These are phyloP conservation scores for Pugionium cornutum DNA, from an alignment of 345 rosid species.

Conservation along the genomic window DNA sequence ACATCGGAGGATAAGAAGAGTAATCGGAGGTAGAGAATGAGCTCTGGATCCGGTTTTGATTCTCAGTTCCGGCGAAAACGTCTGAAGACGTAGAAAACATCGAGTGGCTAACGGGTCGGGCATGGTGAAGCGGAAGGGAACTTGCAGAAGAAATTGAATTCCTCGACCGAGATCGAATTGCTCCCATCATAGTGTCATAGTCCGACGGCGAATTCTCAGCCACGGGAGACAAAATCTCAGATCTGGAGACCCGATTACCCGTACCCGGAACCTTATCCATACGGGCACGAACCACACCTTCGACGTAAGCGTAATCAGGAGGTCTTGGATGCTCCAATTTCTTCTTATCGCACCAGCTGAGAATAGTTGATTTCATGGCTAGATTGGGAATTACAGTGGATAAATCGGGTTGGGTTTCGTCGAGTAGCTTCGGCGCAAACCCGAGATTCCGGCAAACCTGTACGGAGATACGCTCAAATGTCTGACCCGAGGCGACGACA, in stretches of 20 bases:
- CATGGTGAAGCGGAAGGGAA: conserved; percentile 51
- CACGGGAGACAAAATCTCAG: conserved; percentile 58
- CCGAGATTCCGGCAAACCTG: conserved; percentile 65
- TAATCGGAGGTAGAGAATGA: conserved; percentile 36
- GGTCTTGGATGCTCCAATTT: conserved; percentile 46
- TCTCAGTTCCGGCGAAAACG: conserved; percentile 43
- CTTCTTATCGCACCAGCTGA: conserved; percentile 59
- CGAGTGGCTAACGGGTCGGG: conserved; percentile 54
- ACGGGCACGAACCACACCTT: conserved; percentile 48
- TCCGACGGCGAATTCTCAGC: conserved; percentile 51
- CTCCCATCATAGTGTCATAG: conserved; percentile 61
- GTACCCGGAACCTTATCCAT: conserved; percentile 41
- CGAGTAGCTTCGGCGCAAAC: conserved; percentile 49
- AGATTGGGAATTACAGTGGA: conserved; percentile 66
- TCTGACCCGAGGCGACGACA: conserved; percentile 82
- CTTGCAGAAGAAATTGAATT: conserved; percentile 47
- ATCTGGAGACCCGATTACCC: conserved; percentile 22
- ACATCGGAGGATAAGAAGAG: conserved; percentile 38
- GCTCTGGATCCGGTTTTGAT: conserved; percentile 34
- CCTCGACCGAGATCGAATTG: conserved; percentile 31
- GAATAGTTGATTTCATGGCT: conserved; percentile 66
- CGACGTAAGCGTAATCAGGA: conserved; percentile 53
- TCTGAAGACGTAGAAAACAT: conserved; percentile 50
- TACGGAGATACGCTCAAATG: conserved; percentile 73
- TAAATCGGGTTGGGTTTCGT: conserved; percentile 70